Percentiles rank a stretch among this genome's conserved stretches.
Evolutionary conservation across 2,329 filamentous ascomycete genomes (phyloP).

Genomic region (Diaporthe vexans): DNA sequence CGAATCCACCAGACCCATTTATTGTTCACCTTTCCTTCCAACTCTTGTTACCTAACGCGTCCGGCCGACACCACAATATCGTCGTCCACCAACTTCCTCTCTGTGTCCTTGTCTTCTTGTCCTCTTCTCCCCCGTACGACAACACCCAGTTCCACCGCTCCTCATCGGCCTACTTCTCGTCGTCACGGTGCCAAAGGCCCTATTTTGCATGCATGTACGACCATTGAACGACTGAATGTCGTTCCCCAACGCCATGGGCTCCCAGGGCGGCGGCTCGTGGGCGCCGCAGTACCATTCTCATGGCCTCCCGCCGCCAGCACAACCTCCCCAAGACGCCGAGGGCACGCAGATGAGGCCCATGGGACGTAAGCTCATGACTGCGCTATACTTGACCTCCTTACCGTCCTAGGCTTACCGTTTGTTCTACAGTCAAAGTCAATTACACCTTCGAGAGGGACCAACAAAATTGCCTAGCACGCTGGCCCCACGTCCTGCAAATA

Average conservation of each 20-base stretch:
- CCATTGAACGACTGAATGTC: slow-evolving; percentile 39
- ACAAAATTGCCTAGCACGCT: slow-evolving; percentile 90
- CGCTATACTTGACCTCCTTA: slow-evolving; percentile 50
- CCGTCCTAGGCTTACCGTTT: slow-evolving; percentile 37
- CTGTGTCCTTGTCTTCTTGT: slow-evolving; percentile 2
- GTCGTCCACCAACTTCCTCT: slow-evolving; percentile 6
- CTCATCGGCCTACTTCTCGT: slow-evolving; percentile 15
- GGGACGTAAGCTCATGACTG: slow-evolving; percentile 66
- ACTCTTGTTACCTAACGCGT: slow-evolving; percentile 14
- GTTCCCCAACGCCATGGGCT: slow-evolving; percentile 46
- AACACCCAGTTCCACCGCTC: slow-evolving; percentile 6
- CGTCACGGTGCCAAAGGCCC: not conserved
- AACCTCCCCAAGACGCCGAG: slow-evolving; percentile 50
- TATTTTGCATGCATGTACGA: slow-evolving; percentile 32
- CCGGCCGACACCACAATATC: slow-evolving; percentile 6
- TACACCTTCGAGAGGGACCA: slow-evolving; percentile 95
- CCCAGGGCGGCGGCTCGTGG: slow-evolving; percentile 40
- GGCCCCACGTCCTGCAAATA: slow-evolving; percentile 83
- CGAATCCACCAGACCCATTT: slow-evolving; percentile 22
- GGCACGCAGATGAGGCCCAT: slow-evolving; percentile 74
- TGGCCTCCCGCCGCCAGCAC: slow-evolving; percentile 46
- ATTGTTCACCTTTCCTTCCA: slow-evolving; percentile 21
- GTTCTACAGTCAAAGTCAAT: slow-evolving; percentile 85
- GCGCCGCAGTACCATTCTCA: slow-evolving; percentile 41
- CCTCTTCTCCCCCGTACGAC: not conserved